phyloP scores from a whole-genome alignment of 176 grass and related monocot species.

The Neostapfia colusana region DNA sequence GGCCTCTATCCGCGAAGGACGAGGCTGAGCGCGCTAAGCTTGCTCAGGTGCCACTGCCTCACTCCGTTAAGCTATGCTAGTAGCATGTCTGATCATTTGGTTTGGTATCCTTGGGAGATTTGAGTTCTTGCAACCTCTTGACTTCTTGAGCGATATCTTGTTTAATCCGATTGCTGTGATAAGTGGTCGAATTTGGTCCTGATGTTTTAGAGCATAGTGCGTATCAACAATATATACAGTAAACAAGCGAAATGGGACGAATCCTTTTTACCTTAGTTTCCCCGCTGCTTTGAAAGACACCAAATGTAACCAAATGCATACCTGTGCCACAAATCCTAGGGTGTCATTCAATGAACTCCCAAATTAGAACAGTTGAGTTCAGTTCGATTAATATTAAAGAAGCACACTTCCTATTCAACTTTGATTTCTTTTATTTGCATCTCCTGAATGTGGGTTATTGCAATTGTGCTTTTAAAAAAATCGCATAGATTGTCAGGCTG shows the following conservation, averaged over 20 bases:
- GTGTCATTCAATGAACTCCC: neutral
- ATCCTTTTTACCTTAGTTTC: neutral
- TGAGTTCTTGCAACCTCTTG: neutral
- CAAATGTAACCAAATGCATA: neutral
- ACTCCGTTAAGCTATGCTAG: neutral
- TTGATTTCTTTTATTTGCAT: neutral
- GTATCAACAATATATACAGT: neutral
- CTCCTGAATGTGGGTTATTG: neutral
- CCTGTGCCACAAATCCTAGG: neutral
- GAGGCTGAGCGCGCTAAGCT: constrained; percentile 66
- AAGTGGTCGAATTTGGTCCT: neutral
- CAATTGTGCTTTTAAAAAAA: neutral
- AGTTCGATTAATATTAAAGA: neutral
- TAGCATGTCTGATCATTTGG: constrained; percentile 4
- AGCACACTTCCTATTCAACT: neutral
- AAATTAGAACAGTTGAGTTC: neutral
- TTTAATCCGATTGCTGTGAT: neutral
- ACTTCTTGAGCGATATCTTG: no score
- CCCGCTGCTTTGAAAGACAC: neutral
- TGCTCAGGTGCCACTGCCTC: constrained; percentile 50
- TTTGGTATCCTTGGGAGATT: neutral
- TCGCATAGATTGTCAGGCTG: neutral
- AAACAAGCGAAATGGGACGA: neutral
- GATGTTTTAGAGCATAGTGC: neutral
- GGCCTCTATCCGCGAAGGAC: constrained; percentile 36